A percentile compares a stretch with the other conserved stretches of the same genome.
These are phyloP conservation scores for Tylopilus intermedius DNA, from an alignment of 768 basidiomycete genomes.

Conservation along the genomic window DNA sequence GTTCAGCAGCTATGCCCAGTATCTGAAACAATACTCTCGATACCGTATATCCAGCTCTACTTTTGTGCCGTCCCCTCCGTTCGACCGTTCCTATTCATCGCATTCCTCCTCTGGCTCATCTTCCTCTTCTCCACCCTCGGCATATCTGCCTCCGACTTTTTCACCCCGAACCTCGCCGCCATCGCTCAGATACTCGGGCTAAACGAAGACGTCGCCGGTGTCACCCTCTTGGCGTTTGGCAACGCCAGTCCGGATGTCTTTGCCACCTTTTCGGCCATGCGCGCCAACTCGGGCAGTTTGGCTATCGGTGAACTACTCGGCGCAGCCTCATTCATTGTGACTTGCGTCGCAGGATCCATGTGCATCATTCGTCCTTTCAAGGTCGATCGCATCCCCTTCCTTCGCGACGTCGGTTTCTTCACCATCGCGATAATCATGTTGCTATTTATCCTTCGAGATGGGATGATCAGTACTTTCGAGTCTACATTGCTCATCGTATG, in stretches of 20 bases:
- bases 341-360: constrained; percentile 97
- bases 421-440: constrained; percentile 75
- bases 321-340: constrained; percentile 92
- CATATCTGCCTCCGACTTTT: constrained; percentile 94
- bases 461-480: constrained; percentile 64
- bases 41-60: constrained; percentile 65
- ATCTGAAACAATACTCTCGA: constrained; percentile 60
- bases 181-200: constrained; percentile 81
- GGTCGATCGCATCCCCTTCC: constrained; percentile 73
- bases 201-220: constrained; percentile 91
- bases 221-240: constrained; percentile 95
- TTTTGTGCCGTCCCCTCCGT: constrained; percentile 57
- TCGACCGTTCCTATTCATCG: constrained; percentile 58
- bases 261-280: constrained; percentile 92
- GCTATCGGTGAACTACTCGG: constrained; percentile 95
- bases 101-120: constrained; percentile 69
- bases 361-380: constrained; percentile 93
- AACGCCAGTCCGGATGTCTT: constrained; percentile 97
- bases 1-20: constrained; percentile 53
- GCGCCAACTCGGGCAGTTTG: constrained; percentile 74
- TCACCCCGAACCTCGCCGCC: constrained; percentile 92
- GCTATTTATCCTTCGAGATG: constrained; percentile 73
- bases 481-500: constrained; percentile 63
- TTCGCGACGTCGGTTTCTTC: constrained; percentile 95
- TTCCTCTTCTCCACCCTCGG: constrained; percentile 97